These are phyloP conservation scores for Wakefieldia striispora DNA, from an alignment of 768 basidiomycete genomes.

Conservation along the genomic window DNA sequence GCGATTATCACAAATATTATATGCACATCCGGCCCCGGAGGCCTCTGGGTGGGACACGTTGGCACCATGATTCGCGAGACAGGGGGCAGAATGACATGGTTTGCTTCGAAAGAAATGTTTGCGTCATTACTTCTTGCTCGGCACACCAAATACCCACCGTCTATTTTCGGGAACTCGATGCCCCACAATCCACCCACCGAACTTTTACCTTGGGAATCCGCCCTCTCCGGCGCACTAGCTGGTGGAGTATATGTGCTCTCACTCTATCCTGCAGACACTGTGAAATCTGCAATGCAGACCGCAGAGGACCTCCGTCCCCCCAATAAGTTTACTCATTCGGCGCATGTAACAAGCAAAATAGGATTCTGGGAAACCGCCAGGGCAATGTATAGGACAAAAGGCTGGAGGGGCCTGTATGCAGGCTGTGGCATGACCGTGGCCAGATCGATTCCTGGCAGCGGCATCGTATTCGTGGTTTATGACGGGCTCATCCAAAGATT, in stretches of 20 bases:
- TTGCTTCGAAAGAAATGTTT: constrained; percentile 78
- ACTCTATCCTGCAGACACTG: constrained; percentile 87
- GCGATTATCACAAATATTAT: constrained; percentile 47
- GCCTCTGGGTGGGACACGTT: constrained; percentile 84
- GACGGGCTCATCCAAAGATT: constrained; percentile 60
- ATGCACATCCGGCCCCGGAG: constrained; percentile 52
- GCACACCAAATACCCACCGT: constrained; percentile 26
- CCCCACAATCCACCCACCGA: constrained; percentile 1
- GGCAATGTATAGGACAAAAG: constrained; percentile 72
- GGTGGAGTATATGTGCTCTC: constrained; percentile 78
- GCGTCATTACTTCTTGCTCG: constrained; percentile 58
- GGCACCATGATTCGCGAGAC: constrained; percentile 87
- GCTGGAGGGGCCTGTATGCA: constrained; percentile 77
- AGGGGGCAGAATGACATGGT: constrained; percentile 86
- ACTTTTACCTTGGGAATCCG: constrained; percentile 66
- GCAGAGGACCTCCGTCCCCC: constrained; percentile 70
- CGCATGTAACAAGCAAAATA: constrained; percentile 22
- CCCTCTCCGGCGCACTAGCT: constrained; percentile 73
- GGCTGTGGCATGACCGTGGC: constrained; percentile 88
- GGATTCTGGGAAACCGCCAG: constrained; percentile 58
- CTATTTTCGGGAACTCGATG: not conserved
- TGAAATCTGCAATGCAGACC: constrained; percentile 91
- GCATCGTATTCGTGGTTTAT: constrained; percentile 87
- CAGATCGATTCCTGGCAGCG: constrained; percentile 80
- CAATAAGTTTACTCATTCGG: constrained; percentile 13